Conservation (phyloP, 1,284 basidiomycete species). For the Sanghuangporus weigelae region DNA sequence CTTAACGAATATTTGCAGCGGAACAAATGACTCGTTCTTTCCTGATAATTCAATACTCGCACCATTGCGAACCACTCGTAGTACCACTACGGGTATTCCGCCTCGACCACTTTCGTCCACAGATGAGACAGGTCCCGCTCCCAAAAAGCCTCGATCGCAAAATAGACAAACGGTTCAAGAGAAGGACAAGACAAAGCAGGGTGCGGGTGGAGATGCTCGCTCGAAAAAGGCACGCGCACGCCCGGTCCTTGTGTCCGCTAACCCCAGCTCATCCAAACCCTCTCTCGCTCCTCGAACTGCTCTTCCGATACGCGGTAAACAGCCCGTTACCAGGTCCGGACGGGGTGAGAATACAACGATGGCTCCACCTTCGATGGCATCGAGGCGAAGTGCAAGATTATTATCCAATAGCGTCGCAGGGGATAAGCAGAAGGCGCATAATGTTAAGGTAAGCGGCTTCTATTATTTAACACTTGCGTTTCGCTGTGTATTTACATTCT, state of each 20-base stretch:
- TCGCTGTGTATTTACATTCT: background rate
- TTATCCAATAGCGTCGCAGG: slow-evolving; percentile 41
- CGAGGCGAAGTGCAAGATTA: slow-evolving; percentile 64
- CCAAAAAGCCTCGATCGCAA: slow-evolving; percentile 66
- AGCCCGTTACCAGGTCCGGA: slow-evolving; percentile 50
- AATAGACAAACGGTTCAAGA: slow-evolving; percentile 44
- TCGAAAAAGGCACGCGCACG: slow-evolving; percentile 81
- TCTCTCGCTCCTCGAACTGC: slow-evolving; percentile 13
- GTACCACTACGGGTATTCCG: slow-evolving; percentile 39
- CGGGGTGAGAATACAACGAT: slow-evolving; percentile 42
- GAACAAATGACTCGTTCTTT: slow-evolving; percentile 56
- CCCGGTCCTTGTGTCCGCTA: slow-evolving; percentile 73
- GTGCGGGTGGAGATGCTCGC: slow-evolving; percentile 51
- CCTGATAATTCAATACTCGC: slow-evolving; percentile 58
- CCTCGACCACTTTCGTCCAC: slow-evolving; percentile 71
- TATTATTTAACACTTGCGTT: slow-evolving; percentile 13
- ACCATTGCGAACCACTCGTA: slow-evolving; percentile 36
- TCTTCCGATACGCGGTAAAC: slow-evolving; percentile 55
- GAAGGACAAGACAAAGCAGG: slow-evolving; percentile 38
- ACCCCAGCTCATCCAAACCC: slow-evolving; percentile 61
- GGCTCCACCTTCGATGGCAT: slow-evolving; percentile 34
- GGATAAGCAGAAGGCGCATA: slow-evolving; percentile 38
- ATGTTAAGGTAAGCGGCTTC: slow-evolving; percentile 29
- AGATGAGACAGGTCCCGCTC: slow-evolving; percentile 71
- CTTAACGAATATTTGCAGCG: slow-evolving; percentile 32